These are phyloP conservation scores for Rubia yunnanensis DNA, from an alignment of 257 asterid genomes.

Conservation along the genomic window DNA sequence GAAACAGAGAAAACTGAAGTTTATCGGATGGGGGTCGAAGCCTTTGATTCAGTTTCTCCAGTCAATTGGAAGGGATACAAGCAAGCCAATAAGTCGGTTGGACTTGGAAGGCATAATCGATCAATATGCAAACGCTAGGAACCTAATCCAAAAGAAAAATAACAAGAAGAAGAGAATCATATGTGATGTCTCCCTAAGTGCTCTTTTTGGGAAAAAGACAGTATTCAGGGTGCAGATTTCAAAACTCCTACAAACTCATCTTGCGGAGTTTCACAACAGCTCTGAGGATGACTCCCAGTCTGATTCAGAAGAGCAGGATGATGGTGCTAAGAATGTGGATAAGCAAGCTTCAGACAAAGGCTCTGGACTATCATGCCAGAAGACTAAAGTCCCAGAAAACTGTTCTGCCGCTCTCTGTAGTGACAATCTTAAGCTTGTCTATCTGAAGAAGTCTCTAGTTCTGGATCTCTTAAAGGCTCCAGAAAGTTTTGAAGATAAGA, in stretches of 20 bases:
- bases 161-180: slow-evolving; percentile 58
- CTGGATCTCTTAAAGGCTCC: slow-evolving; percentile 56
- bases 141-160: slow-evolving; percentile 35
- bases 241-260: slow-evolving; percentile 74
- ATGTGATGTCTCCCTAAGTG: slow-evolving; percentile 58
- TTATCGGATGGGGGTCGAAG: slow-evolving; percentile 72
- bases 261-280: slow-evolving; percentile 54
- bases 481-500: slow-evolving; percentile 44
- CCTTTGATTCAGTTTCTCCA: slow-evolving; percentile 73
- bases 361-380: slow-evolving; percentile 15
- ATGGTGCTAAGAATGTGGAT: slow-evolving; percentile 9
- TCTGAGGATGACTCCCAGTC: slow-evolving; percentile 50
- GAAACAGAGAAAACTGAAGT: slow-evolving; percentile 44
- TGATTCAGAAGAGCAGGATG: slow-evolving; percentile 52
- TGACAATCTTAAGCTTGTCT: slow-evolving; percentile 66
- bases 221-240: slow-evolving; percentile 41
- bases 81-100: slow-evolving; percentile 33
- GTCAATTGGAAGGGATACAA: slow-evolving; percentile 60
- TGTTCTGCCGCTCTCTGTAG: slow-evolving; percentile 67
- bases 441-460: slow-evolving; percentile 55
- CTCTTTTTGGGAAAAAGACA: slow-evolving; percentile 61
- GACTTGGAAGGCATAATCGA: slow-evolving; percentile 46
- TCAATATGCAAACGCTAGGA: slow-evolving; percentile 44
- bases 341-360: slow-evolving; percentile 21
- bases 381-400: slow-evolving; percentile 46